Conservation (phyloP, 768 basidiomycete genomes). For the Mycena filopes region DNA sequence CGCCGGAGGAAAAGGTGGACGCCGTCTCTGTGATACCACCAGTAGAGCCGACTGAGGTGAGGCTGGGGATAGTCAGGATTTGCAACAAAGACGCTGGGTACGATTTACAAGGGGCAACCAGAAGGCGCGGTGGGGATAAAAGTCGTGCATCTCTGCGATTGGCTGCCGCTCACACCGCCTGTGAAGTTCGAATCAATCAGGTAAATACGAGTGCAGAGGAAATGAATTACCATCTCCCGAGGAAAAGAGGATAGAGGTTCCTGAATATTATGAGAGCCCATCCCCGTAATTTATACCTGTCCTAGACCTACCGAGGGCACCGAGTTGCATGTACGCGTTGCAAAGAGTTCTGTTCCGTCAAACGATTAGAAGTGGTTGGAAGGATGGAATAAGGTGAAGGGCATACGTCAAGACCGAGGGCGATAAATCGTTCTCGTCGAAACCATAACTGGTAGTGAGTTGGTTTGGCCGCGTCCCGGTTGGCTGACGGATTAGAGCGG, state of each 20-base stretch:
- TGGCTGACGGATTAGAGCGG: constrained; percentile 24
- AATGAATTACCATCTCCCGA: constrained; percentile 14
- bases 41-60: constrained; percentile 19
- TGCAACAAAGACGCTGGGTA: background rate
- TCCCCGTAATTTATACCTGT: too few relatives aligned
- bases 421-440: constrained; percentile 46
- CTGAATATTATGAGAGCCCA: too few relatives aligned
- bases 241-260: constrained; percentile 17
- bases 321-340: constrained; percentile 40
- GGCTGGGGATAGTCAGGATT: background rate
- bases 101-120: background rate
- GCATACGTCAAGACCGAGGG: background rate
- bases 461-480: constrained; percentile 32
- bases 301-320: constrained; percentile 43
- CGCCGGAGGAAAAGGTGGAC: constrained; percentile 56
- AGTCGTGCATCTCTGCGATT: background rate
- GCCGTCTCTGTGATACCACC: constrained; percentile 49
- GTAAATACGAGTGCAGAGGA: background rate
- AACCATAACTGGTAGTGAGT: constrained; percentile 36
- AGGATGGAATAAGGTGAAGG: background rate
- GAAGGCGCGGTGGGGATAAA: background rate
- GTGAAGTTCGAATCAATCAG: background rate
- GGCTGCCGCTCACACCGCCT: constrained; percentile 17
- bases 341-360: constrained; percentile 26
- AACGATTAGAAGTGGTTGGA: background rate